Evolutionary conservation across 148 eudicot genomes (phyloP), one percentile per base, ranked within the genome.

Genomic region (Vaccinium corymbosum): DNA sequence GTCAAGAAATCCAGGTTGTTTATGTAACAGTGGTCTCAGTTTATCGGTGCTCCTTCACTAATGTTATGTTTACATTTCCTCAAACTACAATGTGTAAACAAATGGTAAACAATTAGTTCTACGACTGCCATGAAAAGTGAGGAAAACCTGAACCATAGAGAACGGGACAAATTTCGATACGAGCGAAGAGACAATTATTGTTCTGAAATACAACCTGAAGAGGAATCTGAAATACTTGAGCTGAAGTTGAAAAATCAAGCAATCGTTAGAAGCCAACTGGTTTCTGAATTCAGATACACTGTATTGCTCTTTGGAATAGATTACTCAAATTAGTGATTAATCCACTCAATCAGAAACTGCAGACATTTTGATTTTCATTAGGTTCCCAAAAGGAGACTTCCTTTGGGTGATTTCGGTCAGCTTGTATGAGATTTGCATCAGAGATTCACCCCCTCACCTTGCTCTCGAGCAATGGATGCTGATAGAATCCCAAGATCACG

Each of bases 401-500:
- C 13, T 6, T 61, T n/a, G 19, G 20, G 32, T 61, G 25, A 25
- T 66, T 81, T 35, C 61, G 42, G 7, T 27, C 49, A 17, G 56
- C 76, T 32, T 19, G 38, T 49, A 27, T 9, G 22, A 53, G 12
- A 35, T 75, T 27, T 59, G 27, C 46, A 42, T 83, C 80, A 87
- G 76, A 82, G n/a, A 75, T 75, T 76, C 51, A 84, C 80, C 50
- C 76, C 89, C 85, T 88, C 89, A 5, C 92, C 96, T 86, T 89
- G 90, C 83, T 94, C 98, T 64, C 98, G 95, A 89, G 95, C 94
- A 87, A 94, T 94, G 35, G 99, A 96, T 19, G 97, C 84, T 32
- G 99, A 96, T 61, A 96, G 95, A 82, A 96, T 92, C 15, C 98
- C 97, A 83, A 96, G 94, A 89, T 96, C 99, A 22, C 94, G 94